Evolutionary conservation across 331 rosid species (phyloP).

Genomic region (Quercus lobata): DNA sequence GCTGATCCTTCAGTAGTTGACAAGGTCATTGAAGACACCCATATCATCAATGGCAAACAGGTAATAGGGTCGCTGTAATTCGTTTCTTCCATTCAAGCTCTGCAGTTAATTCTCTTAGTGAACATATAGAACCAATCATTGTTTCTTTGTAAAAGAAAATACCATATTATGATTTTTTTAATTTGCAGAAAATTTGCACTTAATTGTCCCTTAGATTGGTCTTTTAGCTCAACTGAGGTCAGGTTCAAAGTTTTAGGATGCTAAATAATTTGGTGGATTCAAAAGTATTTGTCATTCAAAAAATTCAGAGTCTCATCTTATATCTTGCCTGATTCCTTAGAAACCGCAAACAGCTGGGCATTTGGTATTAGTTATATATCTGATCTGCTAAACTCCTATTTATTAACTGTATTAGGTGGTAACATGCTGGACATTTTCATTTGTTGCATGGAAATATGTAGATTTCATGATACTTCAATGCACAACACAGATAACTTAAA

Average conservation of each 20-base stretch:
- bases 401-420: too few species aligned
- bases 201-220: not conserved
- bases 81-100: not conserved
- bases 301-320: too few species aligned
- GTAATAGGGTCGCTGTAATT: constrained; percentile 10
- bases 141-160: not conserved
- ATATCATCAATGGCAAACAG: constrained; percentile 53
- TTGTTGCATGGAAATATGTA: not conserved
- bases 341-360: not conserved
- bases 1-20: constrained; percentile 66
- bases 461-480: not conserved
- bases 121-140: not conserved
- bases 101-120: not conserved
- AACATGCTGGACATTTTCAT: too few species aligned
- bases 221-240: not conserved
- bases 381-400: not conserved
- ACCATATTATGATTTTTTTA: not conserved
- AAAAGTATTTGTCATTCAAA: too few species aligned
- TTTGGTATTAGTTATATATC: not conserved
- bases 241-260: not conserved
- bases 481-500: not conserved
- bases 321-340: not conserved
- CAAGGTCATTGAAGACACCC: constrained; percentile 49
- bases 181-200: not conserved
- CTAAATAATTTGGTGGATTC: not conserved